phyloP scores from a whole-genome alignment of 371 early-diverging fungal species.

The Aphelidium insulamus region DNA sequence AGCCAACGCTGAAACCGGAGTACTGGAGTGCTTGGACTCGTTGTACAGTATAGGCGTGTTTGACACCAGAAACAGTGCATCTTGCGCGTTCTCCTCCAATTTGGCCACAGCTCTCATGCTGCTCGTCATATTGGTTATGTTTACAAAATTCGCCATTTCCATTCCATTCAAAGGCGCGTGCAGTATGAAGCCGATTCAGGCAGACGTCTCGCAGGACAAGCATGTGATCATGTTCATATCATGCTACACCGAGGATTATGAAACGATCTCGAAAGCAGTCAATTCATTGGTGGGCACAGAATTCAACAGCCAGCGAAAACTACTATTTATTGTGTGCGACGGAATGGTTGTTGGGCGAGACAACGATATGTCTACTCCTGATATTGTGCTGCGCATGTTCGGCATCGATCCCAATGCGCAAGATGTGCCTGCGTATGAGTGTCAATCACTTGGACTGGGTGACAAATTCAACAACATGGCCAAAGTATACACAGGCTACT shows the following conservation, averaged over 20 bases:
- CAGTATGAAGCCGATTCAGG: no score
- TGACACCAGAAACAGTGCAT: no score
- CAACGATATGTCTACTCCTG: constrained; percentile 49
- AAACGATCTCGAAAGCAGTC: constrained; percentile 72
- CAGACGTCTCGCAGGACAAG: no score
- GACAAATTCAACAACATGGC: constrained; percentile 85
- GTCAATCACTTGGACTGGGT: no score
- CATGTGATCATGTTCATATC: constrained; percentile 49
- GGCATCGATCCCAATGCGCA: constrained; percentile 28
- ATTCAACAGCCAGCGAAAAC: constrained; percentile 70
- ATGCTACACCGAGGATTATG: constrained; percentile 78
- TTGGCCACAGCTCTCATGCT: no score
- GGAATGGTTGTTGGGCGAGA: constrained; percentile 60
- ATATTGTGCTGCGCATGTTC: constrained; percentile 46
- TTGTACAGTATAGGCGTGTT: no score
- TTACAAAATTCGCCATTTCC: no score
- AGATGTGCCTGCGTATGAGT: constrained; percentile 18
- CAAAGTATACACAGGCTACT: constrained; percentile 72
- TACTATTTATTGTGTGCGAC: constrained; percentile 76
- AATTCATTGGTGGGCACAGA: constrained; percentile 84
- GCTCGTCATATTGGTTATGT: no score
- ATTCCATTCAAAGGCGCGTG: no score
- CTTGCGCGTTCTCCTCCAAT: no score
- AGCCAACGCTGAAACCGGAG: no score
- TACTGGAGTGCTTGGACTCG: no score